Conservation (phyloP, 306 rosid species). For the Acacia confusa region DNA sequence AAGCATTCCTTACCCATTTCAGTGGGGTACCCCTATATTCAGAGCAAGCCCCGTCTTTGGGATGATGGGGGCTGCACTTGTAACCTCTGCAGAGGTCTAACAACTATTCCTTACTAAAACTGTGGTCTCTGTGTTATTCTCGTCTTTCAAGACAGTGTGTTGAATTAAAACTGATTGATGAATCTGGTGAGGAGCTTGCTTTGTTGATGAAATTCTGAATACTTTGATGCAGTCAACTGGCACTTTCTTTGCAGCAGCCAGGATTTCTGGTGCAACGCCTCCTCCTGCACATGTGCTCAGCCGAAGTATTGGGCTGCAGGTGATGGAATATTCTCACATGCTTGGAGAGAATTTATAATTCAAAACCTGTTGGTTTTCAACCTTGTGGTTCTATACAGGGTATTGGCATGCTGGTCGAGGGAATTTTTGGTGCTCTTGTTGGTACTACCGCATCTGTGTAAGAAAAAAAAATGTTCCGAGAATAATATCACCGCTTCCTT, state of each 20-base stretch:
- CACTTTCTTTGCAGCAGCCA: slow-evolving; percentile 77
- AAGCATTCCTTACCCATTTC: slow-evolving; percentile 82
- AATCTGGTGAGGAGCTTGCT: slow-evolving; percentile 4
- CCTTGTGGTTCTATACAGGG: slow-evolving; percentile 57
- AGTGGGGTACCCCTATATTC: slow-evolving; percentile 96
- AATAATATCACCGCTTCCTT: neutral
- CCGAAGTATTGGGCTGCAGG: slow-evolving; percentile 92
- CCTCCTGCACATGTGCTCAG: slow-evolving; percentile 83
- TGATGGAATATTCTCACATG: slow-evolving; percentile 22
- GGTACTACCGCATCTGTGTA: slow-evolving; percentile 95
- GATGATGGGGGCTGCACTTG: slow-evolving; percentile 96
- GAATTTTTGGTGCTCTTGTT: slow-evolving; percentile 75
- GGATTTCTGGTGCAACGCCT: slow-evolving; percentile 97
- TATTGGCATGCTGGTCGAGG: slow-evolving; percentile 73
- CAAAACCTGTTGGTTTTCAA: slow-evolving; percentile 12
- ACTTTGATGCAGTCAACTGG: slow-evolving; percentile 79
- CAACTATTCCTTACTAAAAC: slow-evolving; percentile 18
- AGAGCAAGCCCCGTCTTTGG: slow-evolving; percentile 93
- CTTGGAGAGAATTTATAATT: neutral
- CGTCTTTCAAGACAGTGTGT: slow-evolving; percentile 2
- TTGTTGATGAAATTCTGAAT: slow-evolving; percentile 22
- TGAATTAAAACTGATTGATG: slow-evolving; percentile 18
- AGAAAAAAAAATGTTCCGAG: slow-evolving; percentile 38
- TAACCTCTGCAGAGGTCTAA: slow-evolving; percentile 82
- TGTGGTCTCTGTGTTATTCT: neutral